Evolutionary conservation across 768 basidiomycete species (phyloP), one percentile per base, ranked within the genome.

Genomic region (Mycena galericulata): DNA sequence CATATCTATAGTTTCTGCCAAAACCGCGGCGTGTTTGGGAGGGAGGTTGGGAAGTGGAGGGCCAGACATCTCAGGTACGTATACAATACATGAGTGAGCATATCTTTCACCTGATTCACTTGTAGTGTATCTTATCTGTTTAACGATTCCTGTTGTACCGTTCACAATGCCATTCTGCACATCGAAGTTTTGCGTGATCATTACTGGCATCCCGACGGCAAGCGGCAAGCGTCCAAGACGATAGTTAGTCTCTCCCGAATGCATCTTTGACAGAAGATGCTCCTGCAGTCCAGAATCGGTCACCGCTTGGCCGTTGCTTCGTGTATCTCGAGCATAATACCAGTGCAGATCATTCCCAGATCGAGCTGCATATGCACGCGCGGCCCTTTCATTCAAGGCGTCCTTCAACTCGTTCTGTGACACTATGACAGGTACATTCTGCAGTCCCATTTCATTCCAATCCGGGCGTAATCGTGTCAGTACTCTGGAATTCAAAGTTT

Each of bases 381-480:
- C 71, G 0, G 73, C 73, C 8, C 68, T 60, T 1, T 73, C 59
- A 59, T 85, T 85, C 4, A 86, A 55, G 0, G 75, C 75, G 59
- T 83, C 82, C 56, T 83, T 84, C 0, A 69, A 43, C 1, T 71
- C 77, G 72, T 84, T 84, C 2, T 75, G 73, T 1, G 72, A 75
- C 0, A 84, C 80, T 60, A 85, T 82, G 7, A 82, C 71, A 1
- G 82, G 80, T 0, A 76, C 75, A 14, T 74, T 12, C 12, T 29
- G 22, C 81, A 80, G 81, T 12, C 65, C 26, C 1, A 38, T 18
- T 17, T 51, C 3, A 0, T 20, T 22, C 65, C 55, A 68, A 15
- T 76, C 27, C 2, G 65, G 43, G 0, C 29, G 30, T 0, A 56
- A 26, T 8, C 63, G 59, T 2, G 58, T 22, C 0, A 80, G 15